Conservation (phyloP, 305 asterid genomes). For the Coffea humblotiana region DNA sequence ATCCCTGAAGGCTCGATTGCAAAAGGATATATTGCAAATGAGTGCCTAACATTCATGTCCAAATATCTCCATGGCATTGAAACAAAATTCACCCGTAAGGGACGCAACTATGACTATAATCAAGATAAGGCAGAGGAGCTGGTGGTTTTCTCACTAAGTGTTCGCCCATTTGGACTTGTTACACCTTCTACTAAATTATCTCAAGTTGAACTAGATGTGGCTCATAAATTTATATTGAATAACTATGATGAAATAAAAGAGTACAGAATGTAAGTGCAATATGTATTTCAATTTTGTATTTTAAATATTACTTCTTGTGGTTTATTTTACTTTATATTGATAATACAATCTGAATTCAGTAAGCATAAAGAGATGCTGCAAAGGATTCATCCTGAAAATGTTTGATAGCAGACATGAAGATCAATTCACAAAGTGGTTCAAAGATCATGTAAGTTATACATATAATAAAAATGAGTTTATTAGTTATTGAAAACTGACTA, state of each 20-base stretch:
- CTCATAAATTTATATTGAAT: not conserved
- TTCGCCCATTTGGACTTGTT: too few species aligned
- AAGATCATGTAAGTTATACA: not conserved
- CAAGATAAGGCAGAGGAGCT: not conserved
- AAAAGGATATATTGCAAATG: too few species aligned
- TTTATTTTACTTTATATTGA: not conserved
- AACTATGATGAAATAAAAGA: too few species aligned
- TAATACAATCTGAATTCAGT: not conserved
- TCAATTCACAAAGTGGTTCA: not conserved
- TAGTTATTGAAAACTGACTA: not conserved
- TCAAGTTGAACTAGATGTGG: not conserved
- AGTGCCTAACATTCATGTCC: too few species aligned
- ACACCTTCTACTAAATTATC: too few species aligned
- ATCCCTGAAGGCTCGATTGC: not conserved
- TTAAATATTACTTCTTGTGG: not conserved
- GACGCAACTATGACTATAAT: too few species aligned
- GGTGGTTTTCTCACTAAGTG: not conserved
- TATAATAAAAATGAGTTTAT: too few species aligned
- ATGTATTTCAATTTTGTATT: not conserved
- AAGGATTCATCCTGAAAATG: not conserved
- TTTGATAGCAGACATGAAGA: not conserved
- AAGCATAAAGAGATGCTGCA: not conserved
- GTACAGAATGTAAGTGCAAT: not conserved
- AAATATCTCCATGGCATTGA: too few species aligned
- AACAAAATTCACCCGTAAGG: too few species aligned